phyloP scores from a whole-genome alignment of 441 rosid genomes.

The Jatropha multifida region DNA sequence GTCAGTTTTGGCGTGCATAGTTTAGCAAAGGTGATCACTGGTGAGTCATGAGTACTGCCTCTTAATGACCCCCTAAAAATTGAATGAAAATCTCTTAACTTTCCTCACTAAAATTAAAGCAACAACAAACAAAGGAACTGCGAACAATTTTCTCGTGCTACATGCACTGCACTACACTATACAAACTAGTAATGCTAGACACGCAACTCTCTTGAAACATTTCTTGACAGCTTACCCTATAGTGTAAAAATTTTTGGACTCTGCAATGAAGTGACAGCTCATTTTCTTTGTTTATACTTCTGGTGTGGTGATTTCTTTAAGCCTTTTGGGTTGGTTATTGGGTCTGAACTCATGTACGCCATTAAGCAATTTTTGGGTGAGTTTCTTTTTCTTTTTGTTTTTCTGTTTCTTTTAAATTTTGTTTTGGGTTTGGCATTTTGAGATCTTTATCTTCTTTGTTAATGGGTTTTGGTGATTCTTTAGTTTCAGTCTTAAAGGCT shows the following conservation, averaged over 20 bases:
- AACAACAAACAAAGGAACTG: slow-evolving; percentile 19
- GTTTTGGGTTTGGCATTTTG: not conserved
- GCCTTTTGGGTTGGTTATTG: slow-evolving; percentile 16
- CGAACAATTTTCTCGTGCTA: slow-evolving; percentile 7
- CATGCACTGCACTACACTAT: not conserved
- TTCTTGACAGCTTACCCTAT: slow-evolving; percentile 18
- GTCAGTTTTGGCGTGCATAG: slow-evolving; percentile 58
- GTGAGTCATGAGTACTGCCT: slow-evolving; percentile 30
- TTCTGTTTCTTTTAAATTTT: not conserved
- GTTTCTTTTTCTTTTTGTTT: not conserved
- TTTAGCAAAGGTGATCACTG: slow-evolving; percentile 34
- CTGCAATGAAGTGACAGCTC: slow-evolving; percentile 28
- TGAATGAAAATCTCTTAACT: slow-evolving; percentile 29
- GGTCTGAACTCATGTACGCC: slow-evolving; percentile 9
- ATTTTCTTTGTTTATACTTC: slow-evolving; percentile 26
- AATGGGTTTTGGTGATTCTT: slow-evolving; percentile 9
- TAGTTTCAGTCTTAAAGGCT: slow-evolving; percentile 13
- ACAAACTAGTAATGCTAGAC: slow-evolving; percentile 11
- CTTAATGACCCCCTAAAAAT: slow-evolving; percentile 19
- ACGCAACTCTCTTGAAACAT: slow-evolving; percentile 13
- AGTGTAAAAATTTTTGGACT: slow-evolving; percentile 17
- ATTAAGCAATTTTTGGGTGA: slow-evolving; percentile 20
- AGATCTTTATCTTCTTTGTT: slow-evolving; percentile 7
- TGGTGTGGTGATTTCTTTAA: not conserved
- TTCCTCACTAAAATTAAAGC: slow-evolving; percentile 27